Percentiles rank a stretch among this genome's conserved stretches.
These are phyloP conservation scores for Pelargonium exstipulatum DNA, from an alignment of 441 rosid species.

Conservation along the genomic window DNA sequence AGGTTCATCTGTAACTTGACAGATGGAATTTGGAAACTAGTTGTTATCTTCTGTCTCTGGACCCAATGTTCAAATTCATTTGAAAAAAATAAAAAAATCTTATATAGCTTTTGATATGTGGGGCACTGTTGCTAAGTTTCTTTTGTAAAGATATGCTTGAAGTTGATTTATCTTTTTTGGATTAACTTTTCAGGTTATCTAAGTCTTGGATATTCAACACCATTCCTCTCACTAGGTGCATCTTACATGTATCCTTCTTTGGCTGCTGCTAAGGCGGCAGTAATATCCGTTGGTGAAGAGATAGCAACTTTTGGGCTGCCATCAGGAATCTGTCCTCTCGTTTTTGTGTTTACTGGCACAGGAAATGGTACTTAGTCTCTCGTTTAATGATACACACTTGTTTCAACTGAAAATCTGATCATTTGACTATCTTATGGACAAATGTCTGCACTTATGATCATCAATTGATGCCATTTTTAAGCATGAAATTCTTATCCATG, in stretches of 20 bases:
- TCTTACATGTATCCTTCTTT: conserved; percentile 82
- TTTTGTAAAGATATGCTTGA: background rate
- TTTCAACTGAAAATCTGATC: background rate
- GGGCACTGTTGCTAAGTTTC: too few species aligned
- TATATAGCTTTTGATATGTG: too few species aligned
- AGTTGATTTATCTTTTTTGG: background rate
- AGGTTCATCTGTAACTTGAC: too few species aligned
- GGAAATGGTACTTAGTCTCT: conserved; percentile 57
- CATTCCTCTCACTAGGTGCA: conserved; percentile 77
- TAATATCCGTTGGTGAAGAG: conserved; percentile 82
- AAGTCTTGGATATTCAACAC: conserved; percentile 78
- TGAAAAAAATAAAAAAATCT: background rate
- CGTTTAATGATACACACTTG: background rate
- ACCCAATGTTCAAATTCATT: background rate
- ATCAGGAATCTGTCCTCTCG: conserved; percentile 78
- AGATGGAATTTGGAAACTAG: too few species aligned
- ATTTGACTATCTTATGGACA: too few species aligned
- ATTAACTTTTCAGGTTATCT: conserved; percentile 50
- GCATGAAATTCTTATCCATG: too few species aligned
- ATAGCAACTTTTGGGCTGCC: conserved; percentile 73
- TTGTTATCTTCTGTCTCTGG: background rate
- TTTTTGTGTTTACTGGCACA: conserved; percentile 75
- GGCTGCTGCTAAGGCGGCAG: conserved; percentile 90
- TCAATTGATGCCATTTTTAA: too few species aligned
- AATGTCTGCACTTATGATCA: too few species aligned